phyloP scores from a whole-genome alignment of 2,329 filamentous ascomycete genomes.

The Hypoxylon sp. region DNA sequence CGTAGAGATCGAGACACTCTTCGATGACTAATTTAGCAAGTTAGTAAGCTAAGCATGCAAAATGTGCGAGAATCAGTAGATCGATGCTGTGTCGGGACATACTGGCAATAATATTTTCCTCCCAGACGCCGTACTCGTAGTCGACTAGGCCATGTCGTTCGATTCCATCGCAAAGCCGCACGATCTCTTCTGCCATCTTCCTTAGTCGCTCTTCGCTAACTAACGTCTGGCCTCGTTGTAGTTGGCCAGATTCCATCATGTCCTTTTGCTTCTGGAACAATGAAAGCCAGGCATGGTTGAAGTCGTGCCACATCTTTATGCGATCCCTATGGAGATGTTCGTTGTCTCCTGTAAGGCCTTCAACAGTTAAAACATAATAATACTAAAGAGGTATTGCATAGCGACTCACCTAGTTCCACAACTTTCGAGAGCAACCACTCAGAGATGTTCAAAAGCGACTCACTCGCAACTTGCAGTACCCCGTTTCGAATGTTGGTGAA shows the following conservation, averaged over 20 bases:
- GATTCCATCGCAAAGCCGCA: constrained; percentile 86
- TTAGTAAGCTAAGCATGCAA: constrained; percentile 28
- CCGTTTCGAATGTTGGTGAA: constrained; percentile 78
- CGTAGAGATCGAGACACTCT: constrained; percentile 64
- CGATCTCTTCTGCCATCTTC: constrained; percentile 85
- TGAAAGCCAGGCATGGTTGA: constrained; percentile 92
- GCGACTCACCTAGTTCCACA: constrained; percentile 67
- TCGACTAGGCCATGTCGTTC: constrained; percentile 96
- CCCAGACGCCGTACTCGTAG: constrained; percentile 97
- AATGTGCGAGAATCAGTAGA: not conserved
- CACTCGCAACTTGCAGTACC: constrained; percentile 65
- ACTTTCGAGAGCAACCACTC: constrained; percentile 71
- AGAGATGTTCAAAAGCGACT: constrained; percentile 67
- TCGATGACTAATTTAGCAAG: constrained; percentile 50
- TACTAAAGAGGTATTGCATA: constrained; percentile 18
- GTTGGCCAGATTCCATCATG: constrained; percentile 72
- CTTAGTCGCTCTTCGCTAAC: constrained; percentile 79
- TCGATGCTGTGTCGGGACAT: constrained; percentile 58
- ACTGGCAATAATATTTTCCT: constrained; percentile 91
- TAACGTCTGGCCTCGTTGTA: constrained; percentile 72
- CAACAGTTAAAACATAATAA: constrained; percentile 48
- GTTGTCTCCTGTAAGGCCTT: constrained; percentile 89
- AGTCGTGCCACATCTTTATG: constrained; percentile 90
- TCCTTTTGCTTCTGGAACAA: constrained; percentile 88
- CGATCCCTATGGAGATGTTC: constrained; percentile 80